Conservation (phyloP, 192 early-diverging fungal species). For the Coemansia sp. region DNA sequence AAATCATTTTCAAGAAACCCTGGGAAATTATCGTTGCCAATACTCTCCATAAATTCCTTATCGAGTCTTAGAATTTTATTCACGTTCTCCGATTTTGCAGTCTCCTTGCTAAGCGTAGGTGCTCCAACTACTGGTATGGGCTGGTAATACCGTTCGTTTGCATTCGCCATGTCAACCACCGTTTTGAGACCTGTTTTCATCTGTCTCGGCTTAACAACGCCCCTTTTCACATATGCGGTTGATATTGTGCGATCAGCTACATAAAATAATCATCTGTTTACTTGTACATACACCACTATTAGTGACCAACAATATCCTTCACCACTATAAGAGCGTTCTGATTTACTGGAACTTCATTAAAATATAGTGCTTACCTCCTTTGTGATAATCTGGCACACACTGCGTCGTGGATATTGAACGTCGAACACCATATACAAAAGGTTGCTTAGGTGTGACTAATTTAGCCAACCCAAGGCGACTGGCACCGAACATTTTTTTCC, state of each 20-base stretch:
- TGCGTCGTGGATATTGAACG: background rate
- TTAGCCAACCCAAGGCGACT: background rate
- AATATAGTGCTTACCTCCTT: background rate
- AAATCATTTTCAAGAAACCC: constrained; percentile 40
- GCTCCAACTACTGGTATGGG: constrained; percentile 8
- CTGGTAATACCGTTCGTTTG: constrained; percentile 41
- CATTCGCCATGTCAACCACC: constrained; percentile 28
- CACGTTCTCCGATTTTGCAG: constrained; percentile 17
- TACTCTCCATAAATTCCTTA: constrained; percentile 16
- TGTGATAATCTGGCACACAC: background rate
- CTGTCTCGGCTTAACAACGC: constrained; percentile 5
- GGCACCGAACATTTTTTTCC: background rate
- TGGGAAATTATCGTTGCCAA: constrained; percentile 30
- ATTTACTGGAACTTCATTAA: background rate
- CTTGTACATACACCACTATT: background rate
- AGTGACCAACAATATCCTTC: background rate
- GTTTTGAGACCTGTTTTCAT: constrained; percentile 33
- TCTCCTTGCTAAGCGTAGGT: constrained; percentile 13
- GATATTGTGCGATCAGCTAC: constrained; percentile 37
- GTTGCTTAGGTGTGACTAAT: background rate
- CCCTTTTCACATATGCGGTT: constrained; percentile 43
- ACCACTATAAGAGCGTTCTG: no score
- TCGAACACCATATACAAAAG: background rate
- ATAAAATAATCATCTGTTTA: background rate
- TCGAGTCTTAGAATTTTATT: constrained; percentile 36